A percentile compares a stretch with the other conserved stretches of the same genome.
Evolutionary conservation across 805 yeast species (phyloP).

Genomic region (Starmerella stigmatis): DNA sequence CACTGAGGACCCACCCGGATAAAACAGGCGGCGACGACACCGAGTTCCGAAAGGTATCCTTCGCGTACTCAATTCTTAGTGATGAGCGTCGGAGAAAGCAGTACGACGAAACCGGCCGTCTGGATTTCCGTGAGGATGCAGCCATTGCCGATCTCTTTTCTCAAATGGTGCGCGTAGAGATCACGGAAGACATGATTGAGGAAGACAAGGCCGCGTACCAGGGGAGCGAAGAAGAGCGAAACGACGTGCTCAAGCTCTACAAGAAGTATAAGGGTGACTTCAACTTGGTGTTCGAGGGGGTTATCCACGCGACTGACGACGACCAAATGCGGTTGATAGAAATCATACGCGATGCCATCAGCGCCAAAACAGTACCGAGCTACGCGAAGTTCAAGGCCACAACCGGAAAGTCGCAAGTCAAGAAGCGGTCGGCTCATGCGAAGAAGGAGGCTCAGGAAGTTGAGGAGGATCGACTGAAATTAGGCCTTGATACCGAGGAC

Average conservation of each 20-base stretch:
- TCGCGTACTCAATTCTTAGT: conserved; percentile 58
- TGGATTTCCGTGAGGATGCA: conserved; percentile 34
- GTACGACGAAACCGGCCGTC: conserved; percentile 63
- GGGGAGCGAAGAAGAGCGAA: conserved; percentile 33
- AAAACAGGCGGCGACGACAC: conserved; percentile 38
- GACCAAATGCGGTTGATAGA: conserved; percentile 54
- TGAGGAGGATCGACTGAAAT: conserved; percentile 49
- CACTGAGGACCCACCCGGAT: conserved; percentile 63
- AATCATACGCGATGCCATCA: conserved; percentile 40
- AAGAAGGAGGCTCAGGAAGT: conserved; percentile 39
- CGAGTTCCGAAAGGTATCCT: conserved; percentile 58
- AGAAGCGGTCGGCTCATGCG: conserved; percentile 36
- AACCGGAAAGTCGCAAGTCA: conserved; percentile 40
- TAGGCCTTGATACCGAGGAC: conserved; percentile 31
- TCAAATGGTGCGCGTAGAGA: conserved; percentile 29
- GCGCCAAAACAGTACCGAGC: conserved; percentile 32
- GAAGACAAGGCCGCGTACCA: conserved; percentile 59
- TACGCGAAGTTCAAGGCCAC: conserved; percentile 40
- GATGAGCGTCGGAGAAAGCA: conserved; percentile 46
- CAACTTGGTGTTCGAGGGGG: conserved; percentile 55
- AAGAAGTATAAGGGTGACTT: conserved; percentile 57
- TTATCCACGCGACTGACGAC: conserved; percentile 60
- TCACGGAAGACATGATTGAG: conserved; percentile 42
- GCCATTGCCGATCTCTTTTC: conserved; percentile 33
- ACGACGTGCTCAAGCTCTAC: conserved; percentile 55